Conservation (phyloP, 495 filamentous ascomycete genomes). For the Aspergillus taichungensis region DNA sequence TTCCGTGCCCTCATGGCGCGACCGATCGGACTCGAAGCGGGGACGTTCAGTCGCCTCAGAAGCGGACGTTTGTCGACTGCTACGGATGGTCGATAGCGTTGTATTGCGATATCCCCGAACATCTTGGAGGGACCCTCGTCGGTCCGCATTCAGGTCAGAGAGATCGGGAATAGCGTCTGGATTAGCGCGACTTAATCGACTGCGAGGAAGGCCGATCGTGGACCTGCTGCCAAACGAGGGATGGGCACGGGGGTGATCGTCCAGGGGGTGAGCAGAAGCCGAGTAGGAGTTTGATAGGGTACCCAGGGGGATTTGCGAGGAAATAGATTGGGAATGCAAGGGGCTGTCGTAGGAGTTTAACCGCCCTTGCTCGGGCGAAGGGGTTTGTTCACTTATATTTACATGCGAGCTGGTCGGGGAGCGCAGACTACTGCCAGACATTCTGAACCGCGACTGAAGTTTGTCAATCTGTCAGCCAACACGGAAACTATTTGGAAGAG, state of each 20-base stretch:
- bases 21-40: conserved; percentile 39
- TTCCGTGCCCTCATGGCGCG: conserved; percentile 55
- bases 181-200: conserved; percentile 27
- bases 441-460: conserved; percentile 33
- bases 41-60: conserved; percentile 36
- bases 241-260: conserved; percentile 34
- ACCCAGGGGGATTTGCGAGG: conserved; percentile 29
- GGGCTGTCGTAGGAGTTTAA: conserved; percentile 34
- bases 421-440: conserved; percentile 31
- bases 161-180: conserved; percentile 40
- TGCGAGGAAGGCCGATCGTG: conserved; percentile 32
- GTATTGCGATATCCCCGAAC: conserved; percentile 44
- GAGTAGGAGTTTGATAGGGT: conserved; percentile 31
- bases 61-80: conserved; percentile 41
- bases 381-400: conserved; percentile 27
- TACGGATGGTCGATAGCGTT: conserved; percentile 42
- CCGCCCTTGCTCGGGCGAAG: conserved; percentile 34
- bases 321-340: conserved; percentile 35
- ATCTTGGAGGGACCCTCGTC: conserved; percentile 38
- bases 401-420: conserved; percentile 23
- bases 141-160: conserved; percentile 30
- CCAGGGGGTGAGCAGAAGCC: conserved; percentile 43
- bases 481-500: background rate
- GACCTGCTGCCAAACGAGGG: conserved; percentile 39
- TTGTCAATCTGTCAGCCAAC: conserved; percentile 8